phyloP scores from a whole-genome alignment of 441 rosid genomes.

The Syzygium malaccense region DNA sequence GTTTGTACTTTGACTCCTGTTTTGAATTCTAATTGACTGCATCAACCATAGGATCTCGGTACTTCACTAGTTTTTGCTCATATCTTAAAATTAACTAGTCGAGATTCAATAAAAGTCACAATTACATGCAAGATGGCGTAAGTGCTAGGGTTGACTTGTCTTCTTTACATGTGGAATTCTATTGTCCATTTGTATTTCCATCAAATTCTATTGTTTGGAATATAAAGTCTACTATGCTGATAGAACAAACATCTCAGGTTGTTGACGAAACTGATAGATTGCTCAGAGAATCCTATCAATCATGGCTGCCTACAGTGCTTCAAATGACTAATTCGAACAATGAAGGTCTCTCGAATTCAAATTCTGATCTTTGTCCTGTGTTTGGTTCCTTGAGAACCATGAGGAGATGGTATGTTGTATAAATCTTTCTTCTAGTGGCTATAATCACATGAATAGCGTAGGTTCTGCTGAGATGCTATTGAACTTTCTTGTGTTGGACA shows the following conservation, averaged over 20 bases:
- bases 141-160: neutral
- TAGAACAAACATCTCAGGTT: constrained; percentile 42
- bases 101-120: neutral
- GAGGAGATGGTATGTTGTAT: constrained; percentile 68
- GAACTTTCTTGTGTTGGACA: neutral
- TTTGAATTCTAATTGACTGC: neutral
- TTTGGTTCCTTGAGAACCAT: constrained; percentile 65
- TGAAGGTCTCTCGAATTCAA: constrained; percentile 28
- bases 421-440: neutral
- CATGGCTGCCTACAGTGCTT: constrained; percentile 95
- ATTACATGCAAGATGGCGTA: neutral
- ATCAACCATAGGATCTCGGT: neutral
- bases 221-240: constrained; percentile 7
- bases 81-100: neutral
- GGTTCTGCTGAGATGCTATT: neutral
- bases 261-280: constrained; percentile 95
- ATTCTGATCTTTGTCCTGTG: constrained; percentile 21
- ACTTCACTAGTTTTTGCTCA: neutral
- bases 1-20: neutral
- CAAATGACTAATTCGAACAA: constrained; percentile 35
- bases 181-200: neutral
- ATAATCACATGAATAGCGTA: neutral
- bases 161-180: neutral
- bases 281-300: constrained; percentile 91
- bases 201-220: neutral